Base-by-base conservation (phyloP, 1,284 basidiomycete genomes). In the Salmacisia buchloeana region DNA sequence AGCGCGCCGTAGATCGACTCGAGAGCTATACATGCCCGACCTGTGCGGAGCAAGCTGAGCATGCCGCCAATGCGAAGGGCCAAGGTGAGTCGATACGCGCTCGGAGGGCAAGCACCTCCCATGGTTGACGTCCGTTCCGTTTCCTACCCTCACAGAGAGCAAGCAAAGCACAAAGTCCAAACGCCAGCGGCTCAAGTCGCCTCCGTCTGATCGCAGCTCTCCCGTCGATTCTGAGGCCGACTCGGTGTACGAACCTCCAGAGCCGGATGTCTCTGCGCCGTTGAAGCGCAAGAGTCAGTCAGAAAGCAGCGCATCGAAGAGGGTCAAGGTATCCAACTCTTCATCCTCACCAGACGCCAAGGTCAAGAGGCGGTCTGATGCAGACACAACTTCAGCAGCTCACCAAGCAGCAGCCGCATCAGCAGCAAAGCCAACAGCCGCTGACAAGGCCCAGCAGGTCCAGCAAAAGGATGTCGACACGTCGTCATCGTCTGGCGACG, bases 1-100 rank as follows among this genome's bases (percentile, higher is more conserved):
- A 77, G 54, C 65, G 67, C 15, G 72, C 63, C 10, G 76, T 75
- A 35, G 68, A 74, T 39, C 68, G 66, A 52, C 69, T 79, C 35
- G 64, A 69, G 31, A 73, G 72, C 27, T 79, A 76, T 58, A 49
- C 68, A 18, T 79, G 77, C 63, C 58, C 69, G 15, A 31, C 61
- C 18, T 78, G 76, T n/a, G n/a, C n/a, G n/a, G n/a, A n/a, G n/a
- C n/a, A n/a, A n/a, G n/a, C n/a, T n/a, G n/a, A n/a, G n/a, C n/a
- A n/a, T n/a, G n/a, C n/a, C n/a, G n/a, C n/a, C 58, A 29, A n/a
- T 3, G 58, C 23, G 23, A 62, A 49, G 23, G 21, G 21, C 12
- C 33, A 13, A 35, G 10, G 10, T 25, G 39, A 41, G 10, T 21
- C 10, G 52, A 6, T n/a, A 12, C 27, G 35, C 34, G 27, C n/a